A percentile compares a stretch with the other conserved stretches of the same genome.
phyloP scores from a whole-genome alignment of 2,329 filamentous ascomycete species.

The Amauroascus verrucosus region DNA sequence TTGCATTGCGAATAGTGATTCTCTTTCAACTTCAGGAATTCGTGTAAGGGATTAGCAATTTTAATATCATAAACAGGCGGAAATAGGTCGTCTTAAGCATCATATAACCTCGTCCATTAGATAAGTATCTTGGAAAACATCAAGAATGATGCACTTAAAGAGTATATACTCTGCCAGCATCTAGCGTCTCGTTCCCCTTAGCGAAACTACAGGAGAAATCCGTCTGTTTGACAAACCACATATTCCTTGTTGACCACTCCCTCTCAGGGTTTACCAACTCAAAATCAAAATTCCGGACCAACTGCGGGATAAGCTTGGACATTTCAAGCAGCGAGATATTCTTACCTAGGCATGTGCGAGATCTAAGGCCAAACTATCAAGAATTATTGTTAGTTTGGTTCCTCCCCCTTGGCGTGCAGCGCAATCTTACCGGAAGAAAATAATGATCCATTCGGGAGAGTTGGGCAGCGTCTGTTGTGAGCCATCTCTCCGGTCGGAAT shows the following conservation, averaged over 20 bases:
- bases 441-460: constrained; percentile 20
- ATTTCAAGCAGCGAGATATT: constrained; percentile 23
- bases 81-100: too few species aligned
- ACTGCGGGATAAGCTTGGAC: constrained; percentile 24
- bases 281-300: constrained; percentile 42
- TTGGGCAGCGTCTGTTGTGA: constrained; percentile 19
- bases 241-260: constrained; percentile 6
- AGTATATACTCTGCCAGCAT: not conserved
- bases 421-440: constrained; percentile 42
- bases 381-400: constrained; percentile 26
- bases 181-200: not conserved
- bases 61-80: too few species aligned
- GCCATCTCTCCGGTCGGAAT: constrained; percentile 45
- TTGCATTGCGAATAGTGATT: too few species aligned
- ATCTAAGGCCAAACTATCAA: constrained; percentile 47
- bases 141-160: too few species aligned
- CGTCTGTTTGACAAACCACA: constrained; percentile 8
- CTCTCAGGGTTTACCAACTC: not conserved
- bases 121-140: too few species aligned
- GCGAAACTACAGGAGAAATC: not conserved
- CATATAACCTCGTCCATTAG: too few species aligned
- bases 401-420: constrained; percentile 15
- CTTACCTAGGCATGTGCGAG: constrained; percentile 43
- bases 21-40: too few species aligned
- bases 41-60: too few species aligned